Conservation (phyloP, 164 flowering plant species). For the Nymphaea thermarum region DNA sequence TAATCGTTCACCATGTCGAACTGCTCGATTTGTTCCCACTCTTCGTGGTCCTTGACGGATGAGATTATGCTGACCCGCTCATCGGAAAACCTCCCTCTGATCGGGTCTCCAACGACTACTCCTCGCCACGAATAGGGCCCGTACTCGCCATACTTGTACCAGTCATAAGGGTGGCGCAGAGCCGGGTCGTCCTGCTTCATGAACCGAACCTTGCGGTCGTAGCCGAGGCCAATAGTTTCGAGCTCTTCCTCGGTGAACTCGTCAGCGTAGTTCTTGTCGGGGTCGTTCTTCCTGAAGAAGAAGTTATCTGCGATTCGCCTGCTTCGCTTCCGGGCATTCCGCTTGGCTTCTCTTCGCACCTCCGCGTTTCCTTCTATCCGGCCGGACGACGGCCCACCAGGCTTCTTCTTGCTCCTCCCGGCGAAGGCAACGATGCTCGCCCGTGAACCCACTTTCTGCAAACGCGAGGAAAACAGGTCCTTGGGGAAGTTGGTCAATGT, state of each 20-base stretch:
- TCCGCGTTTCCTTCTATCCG: conserved; percentile 57
- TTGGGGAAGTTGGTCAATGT: not conserved
- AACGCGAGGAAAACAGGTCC: not conserved
- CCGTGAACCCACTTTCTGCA: not conserved
- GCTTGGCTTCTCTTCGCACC: conserved; percentile 47
- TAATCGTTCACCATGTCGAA: conserved; percentile 59
- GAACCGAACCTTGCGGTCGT: conserved; percentile 83
- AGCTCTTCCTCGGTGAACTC: conserved; percentile 74
- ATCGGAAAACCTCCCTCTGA: conserved; percentile 59
- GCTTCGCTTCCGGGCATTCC: conserved; percentile 37
- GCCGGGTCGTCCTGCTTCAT: conserved; percentile 87
- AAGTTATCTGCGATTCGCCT: conserved; percentile 52
- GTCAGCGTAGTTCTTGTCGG: conserved; percentile 52
- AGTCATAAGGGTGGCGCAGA: conserved; percentile 74
- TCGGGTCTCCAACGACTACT: conserved; percentile 74
- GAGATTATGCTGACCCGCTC: conserved; percentile 57
- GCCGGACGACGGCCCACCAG: conserved; percentile 40
- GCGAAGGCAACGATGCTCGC: conserved; percentile 25
- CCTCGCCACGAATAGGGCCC: conserved; percentile 97
- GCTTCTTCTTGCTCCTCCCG: conserved; percentile 68
- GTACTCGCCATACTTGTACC: conserved; percentile 91
- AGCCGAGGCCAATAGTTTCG: conserved; percentile 76
- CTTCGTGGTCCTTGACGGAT: conserved; percentile 60
- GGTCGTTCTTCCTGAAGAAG: conserved; percentile 64
- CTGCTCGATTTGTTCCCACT: conserved; percentile 88